Base-by-base conservation (phyloP, 1,284 basidiomycete species). In the Ustilago vetiveriae region DNA sequence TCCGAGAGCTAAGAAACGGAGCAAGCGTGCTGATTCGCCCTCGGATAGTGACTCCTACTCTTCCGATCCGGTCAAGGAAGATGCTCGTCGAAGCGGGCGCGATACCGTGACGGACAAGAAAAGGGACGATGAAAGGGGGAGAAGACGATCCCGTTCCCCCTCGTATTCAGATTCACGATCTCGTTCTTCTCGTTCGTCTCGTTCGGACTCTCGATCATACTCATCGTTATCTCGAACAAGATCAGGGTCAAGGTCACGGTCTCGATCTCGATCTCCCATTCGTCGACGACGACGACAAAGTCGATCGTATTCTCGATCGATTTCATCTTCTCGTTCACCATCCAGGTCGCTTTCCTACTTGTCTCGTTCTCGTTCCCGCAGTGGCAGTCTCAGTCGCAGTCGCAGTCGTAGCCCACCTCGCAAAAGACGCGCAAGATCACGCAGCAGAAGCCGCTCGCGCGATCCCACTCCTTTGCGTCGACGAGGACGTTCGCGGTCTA, bases 191-290 rank as follows among this genome's bases (percentile, higher is more conserved):
- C 40, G 53, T 52, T 49, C 57, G 6, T 55, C 27, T 29, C 27
- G 27, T 38, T 49, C 57, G 2, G 41, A 40, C 26, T 39, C 46
- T 36, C 54, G 54, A 30, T 58, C 59, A 14, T n/a, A 6, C 33
- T 35, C 33, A 6, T n/a, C 33, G 16, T n/a, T n/a, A 35, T 45
- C 60, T 56, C 41, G 51, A 29, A 56, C 59, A n/a, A 62, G 67
- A n/a, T 68, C 62, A n/a, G n/a, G n/a, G 33, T 46, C 60, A 59
- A 38, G 53, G 29, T 58, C 59, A n/a, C 64, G 67, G n/a, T 68
- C 62, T 22, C 71, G 58, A 33, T 60, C 52, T 14, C 67, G 56
- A 23, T 50, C 60, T 29, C 46, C 54, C 2, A n/a, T 35, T 6
- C 19, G 42, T 9, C 24, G 36, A 35, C 36, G 23, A 32, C 21